Percentiles rank a stretch among this genome's conserved stretches.
Conservation (phyloP, 495 filamentous ascomycete species). For the Tuber indicum region DNA sequence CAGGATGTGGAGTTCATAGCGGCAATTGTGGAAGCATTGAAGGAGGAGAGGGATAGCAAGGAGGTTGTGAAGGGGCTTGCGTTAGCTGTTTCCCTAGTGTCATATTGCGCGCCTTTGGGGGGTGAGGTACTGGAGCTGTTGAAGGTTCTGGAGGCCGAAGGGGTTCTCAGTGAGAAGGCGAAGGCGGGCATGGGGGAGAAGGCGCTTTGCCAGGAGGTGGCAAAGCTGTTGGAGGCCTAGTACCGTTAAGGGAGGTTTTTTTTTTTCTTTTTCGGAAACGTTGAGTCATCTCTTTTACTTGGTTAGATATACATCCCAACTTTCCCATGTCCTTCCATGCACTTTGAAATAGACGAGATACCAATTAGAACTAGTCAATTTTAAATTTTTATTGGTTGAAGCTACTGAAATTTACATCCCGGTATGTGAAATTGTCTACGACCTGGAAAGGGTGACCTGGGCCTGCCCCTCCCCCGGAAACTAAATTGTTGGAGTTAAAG, state of each 20-base stretch:
- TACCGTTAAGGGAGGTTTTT: not conserved
- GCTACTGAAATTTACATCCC: not conserved
- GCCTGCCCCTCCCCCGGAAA: not conserved
- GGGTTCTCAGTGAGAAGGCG: slow-evolving; percentile 19
- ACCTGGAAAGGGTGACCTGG: not conserved
- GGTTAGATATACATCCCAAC: not conserved
- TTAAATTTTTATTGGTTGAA: not conserved
- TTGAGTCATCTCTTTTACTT: not conserved
- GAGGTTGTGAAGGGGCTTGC: slow-evolving; percentile 69
- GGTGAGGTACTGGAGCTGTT: slow-evolving; percentile 61
- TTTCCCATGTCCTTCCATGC: not conserved
- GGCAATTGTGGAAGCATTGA: slow-evolving; percentile 67
- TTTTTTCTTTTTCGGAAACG: not conserved
- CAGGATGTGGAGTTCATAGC: slow-evolving; percentile 69
- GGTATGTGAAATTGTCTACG: not conserved
- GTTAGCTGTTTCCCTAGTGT: slow-evolving; percentile 63
- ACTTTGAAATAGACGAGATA: not conserved
- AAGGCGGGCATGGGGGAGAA: slow-evolving; percentile 18
- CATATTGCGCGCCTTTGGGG: slow-evolving; percentile 60
- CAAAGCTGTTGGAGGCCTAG: slow-evolving; percentile 21
- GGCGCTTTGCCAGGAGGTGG: slow-evolving; percentile 34
- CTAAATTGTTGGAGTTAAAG: not conserved
- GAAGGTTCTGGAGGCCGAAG: slow-evolving; percentile 26
- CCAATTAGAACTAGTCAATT: not conserved
- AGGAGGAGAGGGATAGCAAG: slow-evolving; percentile 56